These are phyloP conservation scores for Plasmodiophora brassicae DNA, from an alignment of 208 protist genomes.

Conservation along the genomic window DNA sequence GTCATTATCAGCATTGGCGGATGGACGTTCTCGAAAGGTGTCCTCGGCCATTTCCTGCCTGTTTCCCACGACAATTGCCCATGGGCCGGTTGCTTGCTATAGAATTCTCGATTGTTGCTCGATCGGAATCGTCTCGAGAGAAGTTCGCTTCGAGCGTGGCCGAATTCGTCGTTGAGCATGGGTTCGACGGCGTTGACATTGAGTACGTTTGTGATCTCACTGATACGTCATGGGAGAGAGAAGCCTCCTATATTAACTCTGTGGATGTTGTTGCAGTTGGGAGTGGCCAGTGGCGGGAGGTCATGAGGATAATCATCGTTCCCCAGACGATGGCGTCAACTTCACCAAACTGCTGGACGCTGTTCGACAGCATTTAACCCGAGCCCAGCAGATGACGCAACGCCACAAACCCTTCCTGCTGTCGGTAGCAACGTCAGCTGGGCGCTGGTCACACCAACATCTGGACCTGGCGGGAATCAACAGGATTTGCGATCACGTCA, in stretches of 20 bases:
- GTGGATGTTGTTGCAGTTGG: too few relatives aligned
- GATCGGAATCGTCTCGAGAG: neutral
- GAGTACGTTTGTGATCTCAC: neutral
- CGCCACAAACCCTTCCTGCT: neutral
- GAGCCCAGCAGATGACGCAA: neutral
- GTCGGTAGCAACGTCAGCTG: neutral
- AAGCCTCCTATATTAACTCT: too few relatives aligned
- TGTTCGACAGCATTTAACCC: neutral
- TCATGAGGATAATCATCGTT: neutral
- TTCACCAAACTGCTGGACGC: neutral
- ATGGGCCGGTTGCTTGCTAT: too few relatives aligned
- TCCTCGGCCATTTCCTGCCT: neutral
- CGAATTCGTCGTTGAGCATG: neutral
- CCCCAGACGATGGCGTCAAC: neutral
- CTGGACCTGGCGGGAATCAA: neutral
- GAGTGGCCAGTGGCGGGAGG: neutral
- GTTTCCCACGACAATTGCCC: neutral
- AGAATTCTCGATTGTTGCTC: neutral
- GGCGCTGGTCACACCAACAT: neutral
- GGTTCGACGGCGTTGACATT: constrained; percentile 7
- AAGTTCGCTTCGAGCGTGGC: neutral
- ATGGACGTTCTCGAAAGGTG: neutral
- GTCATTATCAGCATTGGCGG: neutral
- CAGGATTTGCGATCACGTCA: neutral
- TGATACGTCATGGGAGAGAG: neutral